Conservation (phyloP, 2,329 filamentous ascomycete species). For the Aspergillus latus region DNA sequence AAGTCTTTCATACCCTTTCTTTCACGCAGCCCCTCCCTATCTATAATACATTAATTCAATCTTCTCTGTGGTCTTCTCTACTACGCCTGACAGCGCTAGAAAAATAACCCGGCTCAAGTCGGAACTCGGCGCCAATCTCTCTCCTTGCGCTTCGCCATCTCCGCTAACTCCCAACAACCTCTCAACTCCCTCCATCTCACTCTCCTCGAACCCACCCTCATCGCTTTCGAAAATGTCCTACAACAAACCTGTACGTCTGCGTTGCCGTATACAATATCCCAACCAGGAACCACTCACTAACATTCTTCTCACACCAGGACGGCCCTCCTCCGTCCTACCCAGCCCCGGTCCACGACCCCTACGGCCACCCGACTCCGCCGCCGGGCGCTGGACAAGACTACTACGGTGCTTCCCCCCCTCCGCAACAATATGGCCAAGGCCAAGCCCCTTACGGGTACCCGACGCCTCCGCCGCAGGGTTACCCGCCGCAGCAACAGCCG, state of each 20-base stretch:
- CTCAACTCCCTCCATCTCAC: neutral
- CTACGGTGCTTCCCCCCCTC: constrained; percentile 35
- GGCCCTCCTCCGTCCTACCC: constrained; percentile 42
- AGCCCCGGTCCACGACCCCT: constrained; percentile 32
- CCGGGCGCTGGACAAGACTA: constrained; percentile 35
- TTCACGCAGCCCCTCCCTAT: neutral
- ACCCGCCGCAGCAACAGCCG: constrained; percentile 31
- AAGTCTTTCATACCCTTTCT: neutral
- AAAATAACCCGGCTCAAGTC: neutral
- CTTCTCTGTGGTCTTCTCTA: neutral
- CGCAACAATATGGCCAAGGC: constrained; percentile 33
- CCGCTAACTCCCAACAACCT: neutral
- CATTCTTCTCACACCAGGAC: constrained; percentile 21
- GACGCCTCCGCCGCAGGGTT: constrained; percentile 24
- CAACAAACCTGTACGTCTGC: constrained; percentile 30
- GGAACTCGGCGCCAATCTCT: neutral
- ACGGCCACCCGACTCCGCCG: constrained; percentile 26
- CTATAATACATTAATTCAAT: no score
- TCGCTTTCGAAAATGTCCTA: constrained; percentile 30
- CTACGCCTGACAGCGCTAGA: neutral
- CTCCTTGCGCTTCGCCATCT: constrained; percentile 4
- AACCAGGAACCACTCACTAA: neutral
- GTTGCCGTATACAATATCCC: neutral
- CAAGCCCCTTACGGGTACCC: constrained; percentile 9
- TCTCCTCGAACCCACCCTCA: neutral